Conservation (phyloP, 1,284 basidiomycete species). For the Bondarzewia mesenterica region DNA sequence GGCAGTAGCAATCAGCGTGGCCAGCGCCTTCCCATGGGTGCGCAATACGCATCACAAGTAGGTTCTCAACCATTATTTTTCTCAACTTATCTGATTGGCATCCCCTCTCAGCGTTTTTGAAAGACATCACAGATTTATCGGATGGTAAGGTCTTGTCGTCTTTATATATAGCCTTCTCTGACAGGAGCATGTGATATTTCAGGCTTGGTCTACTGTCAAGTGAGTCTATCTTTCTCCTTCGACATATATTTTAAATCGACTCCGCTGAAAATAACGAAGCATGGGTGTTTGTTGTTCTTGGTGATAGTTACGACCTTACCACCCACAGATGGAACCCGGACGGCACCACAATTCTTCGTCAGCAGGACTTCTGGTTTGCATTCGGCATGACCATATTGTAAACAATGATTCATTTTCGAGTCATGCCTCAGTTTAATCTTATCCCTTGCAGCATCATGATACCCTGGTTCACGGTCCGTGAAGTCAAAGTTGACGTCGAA, state of each 20-base stretch:
- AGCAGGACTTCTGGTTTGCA: slow-evolving; percentile 38
- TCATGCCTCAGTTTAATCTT: slow-evolving; percentile 2
- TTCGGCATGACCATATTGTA: slow-evolving; percentile 34
- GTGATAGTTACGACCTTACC: slow-evolving; percentile 33
- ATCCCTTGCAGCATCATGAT: slow-evolving; percentile 26
- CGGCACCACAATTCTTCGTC: slow-evolving; percentile 26
- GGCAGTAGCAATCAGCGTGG: slow-evolving; percentile 46
- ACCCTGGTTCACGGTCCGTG: slow-evolving; percentile 35
- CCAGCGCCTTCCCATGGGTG: slow-evolving; percentile 61
- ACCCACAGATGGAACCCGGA: slow-evolving; percentile 31
- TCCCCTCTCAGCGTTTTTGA: slow-evolving; percentile 48
- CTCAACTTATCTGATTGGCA: slow-evolving; percentile 2
- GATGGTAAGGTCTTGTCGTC: slow-evolving; percentile 39
- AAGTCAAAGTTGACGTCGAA: slow-evolving; percentile 35
- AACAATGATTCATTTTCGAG: slow-evolving; percentile 6
- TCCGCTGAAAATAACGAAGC: slow-evolving; percentile 14
- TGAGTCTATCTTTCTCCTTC: slow-evolving; percentile 24
- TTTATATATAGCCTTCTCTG: slow-evolving; percentile 11
- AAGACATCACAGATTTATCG: slow-evolving; percentile 61
- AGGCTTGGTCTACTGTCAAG: slow-evolving; percentile 51
- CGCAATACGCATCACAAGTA: slow-evolving; percentile 64
- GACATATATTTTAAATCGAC: slow-evolving; percentile 3
- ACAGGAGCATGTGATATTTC: slow-evolving; percentile 11
- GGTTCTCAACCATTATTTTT: slow-evolving; percentile 13
- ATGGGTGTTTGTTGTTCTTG: slow-evolving; percentile 37